Percentiles rank a stretch among this genome's conserved stretches.
phyloP scores from a whole-genome alignment of 1,139 yeast genomes.

The Komagataea norvegica region DNA sequence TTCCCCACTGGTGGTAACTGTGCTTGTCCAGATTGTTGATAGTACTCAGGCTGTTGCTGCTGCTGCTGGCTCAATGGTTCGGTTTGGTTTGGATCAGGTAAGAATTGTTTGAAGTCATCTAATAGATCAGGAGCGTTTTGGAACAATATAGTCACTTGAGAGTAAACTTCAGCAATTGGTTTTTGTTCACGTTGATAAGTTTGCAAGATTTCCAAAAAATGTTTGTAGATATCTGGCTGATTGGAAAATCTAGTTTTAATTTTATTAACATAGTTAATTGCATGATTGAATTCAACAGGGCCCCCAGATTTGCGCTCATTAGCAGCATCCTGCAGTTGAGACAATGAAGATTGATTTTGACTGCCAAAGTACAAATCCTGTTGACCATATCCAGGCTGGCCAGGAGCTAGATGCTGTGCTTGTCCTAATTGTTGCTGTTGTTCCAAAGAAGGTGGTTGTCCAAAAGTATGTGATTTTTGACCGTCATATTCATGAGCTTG shows the following conservation, averaged over 20 bases:
- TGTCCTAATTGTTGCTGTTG: slow-evolving; percentile 11
- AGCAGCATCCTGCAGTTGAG: slow-evolving; percentile 39
- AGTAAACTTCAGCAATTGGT: slow-evolving; percentile 91
- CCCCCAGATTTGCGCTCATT: slow-evolving; percentile 45
- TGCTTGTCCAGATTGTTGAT: slow-evolving; percentile 28
- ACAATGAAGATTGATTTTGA: slow-evolving; percentile 25
- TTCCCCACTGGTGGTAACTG: slow-evolving; percentile 95
- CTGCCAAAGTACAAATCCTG: slow-evolving; percentile 12
- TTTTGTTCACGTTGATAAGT: slow-evolving; percentile 95
- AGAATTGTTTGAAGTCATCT: slow-evolving; percentile 90
- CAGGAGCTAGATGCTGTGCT: slow-evolving; percentile 11
- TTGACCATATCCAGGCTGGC: slow-evolving; percentile 18
- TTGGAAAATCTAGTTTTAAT: slow-evolving; percentile 90
- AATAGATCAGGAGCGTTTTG: slow-evolving; percentile 90
- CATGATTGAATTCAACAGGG: slow-evolving; percentile 95
- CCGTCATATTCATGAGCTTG: slow-evolving; percentile 10
- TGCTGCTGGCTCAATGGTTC: slow-evolving; percentile 8
- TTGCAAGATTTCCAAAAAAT: slow-evolving; percentile 88
- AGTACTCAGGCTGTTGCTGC: slow-evolving; percentile 27
- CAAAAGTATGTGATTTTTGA: slow-evolving; percentile 13
- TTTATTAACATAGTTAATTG: slow-evolving; percentile 91
- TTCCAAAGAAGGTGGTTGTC: slow-evolving; percentile 13
- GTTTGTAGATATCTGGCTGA: slow-evolving; percentile 95
- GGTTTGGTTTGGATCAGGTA: slow-evolving; percentile 71
- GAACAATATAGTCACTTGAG: slow-evolving; percentile 84